A percentile compares a stretch with the other conserved stretches of the same genome.
These are phyloP conservation scores for Puccinia hordei DNA, from an alignment of 1,284 basidiomycete species.

Conservation along the genomic window DNA sequence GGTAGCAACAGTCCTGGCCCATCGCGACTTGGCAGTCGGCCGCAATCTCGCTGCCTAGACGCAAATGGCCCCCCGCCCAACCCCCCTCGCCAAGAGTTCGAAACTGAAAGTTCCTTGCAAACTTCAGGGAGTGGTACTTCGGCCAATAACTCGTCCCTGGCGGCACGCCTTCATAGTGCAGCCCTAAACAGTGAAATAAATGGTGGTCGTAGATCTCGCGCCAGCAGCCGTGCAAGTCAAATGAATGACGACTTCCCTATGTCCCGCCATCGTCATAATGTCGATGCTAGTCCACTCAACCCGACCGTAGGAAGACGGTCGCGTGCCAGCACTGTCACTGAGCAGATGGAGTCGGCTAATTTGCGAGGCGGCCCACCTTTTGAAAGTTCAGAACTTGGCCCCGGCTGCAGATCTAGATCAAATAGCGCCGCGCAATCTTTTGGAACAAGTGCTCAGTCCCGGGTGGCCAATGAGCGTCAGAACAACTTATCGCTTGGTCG, in stretches of 20 bases:
- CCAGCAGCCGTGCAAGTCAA: slow-evolving; percentile 21
- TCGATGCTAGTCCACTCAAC: slow-evolving; percentile 12
- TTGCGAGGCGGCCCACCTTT: neutral
- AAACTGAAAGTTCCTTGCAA: neutral
- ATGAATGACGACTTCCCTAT: slow-evolving; percentile 7
- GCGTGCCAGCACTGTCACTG: slow-evolving; percentile 11
- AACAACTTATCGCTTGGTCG: slow-evolving; percentile 3
- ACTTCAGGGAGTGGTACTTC: neutral
- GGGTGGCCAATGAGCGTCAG: neutral
- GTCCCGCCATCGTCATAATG: slow-evolving; percentile 17
- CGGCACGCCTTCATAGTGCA: slow-evolving; percentile 44
- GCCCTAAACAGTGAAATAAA: slow-evolving; percentile 47
- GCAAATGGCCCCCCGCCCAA: slow-evolving; percentile 9
- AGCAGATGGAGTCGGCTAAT: slow-evolving; percentile 1
- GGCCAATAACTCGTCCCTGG: slow-evolving; percentile 7
- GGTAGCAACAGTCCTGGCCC: slow-evolving; percentile 3
- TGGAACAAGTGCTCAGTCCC: slow-evolving; percentile 12
- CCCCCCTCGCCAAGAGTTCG: neutral
- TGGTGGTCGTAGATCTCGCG: slow-evolving; percentile 37
- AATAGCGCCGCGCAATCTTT: slow-evolving; percentile 25
- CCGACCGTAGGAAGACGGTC: slow-evolving; percentile 25
- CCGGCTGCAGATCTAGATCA: slow-evolving; percentile 34
- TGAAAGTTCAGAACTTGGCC: slow-evolving; percentile 2
- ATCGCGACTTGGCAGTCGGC: slow-evolving; percentile 6
- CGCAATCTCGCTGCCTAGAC: slow-evolving; percentile 19